A percentile compares a stretch with the other conserved stretches of the same genome.
Evolutionary conservation across 257 asterid species (phyloP).

Genomic region (Forsythia suspensa): DNA sequence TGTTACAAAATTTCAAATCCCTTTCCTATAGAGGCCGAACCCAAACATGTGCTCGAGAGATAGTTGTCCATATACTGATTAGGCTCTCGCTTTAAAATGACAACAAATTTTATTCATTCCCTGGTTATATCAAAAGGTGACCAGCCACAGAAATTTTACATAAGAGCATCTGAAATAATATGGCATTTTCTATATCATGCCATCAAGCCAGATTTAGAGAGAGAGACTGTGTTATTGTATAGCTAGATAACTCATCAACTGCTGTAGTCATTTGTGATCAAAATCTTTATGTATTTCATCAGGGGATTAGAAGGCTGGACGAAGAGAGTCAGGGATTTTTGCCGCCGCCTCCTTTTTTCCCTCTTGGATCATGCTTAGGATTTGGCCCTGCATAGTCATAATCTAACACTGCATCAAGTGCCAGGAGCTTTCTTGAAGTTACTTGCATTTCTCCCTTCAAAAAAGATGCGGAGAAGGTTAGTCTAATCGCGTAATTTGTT

Average conservation of each 20-base stretch:
- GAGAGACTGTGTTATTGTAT: constrained; percentile 7
- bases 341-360: constrained; percentile 58
- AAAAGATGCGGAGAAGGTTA: not conserved
- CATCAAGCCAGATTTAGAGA: not conserved
- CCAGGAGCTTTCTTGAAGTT: constrained; percentile 57
- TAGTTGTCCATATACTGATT: no score
- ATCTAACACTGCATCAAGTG: constrained; percentile 40
- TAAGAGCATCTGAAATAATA: constrained; percentile 19
- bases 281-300: constrained; percentile 8
- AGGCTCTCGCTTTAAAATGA: not conserved
- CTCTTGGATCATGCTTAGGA: constrained; percentile 75
- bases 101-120: constrained; percentile 9
- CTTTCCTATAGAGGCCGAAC: not conserved
- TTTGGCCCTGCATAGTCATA: constrained; percentile 74
- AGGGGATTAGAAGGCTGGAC: not conserved
- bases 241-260: constrained; percentile 17
- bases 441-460: constrained; percentile 21
- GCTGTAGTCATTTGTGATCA: constrained; percentile 7
- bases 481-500: not conserved
- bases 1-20: not conserved
- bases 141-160: constrained; percentile 12
- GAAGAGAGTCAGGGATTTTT: constrained; percentile 38
- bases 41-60: not conserved
- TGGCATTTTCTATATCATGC: constrained; percentile 9
- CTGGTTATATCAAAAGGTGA: constrained; percentile 5